These are phyloP conservation scores for Camellia lanceoleosa DNA, from an alignment of 148 eudicot genomes.

Conservation along the genomic window DNA sequence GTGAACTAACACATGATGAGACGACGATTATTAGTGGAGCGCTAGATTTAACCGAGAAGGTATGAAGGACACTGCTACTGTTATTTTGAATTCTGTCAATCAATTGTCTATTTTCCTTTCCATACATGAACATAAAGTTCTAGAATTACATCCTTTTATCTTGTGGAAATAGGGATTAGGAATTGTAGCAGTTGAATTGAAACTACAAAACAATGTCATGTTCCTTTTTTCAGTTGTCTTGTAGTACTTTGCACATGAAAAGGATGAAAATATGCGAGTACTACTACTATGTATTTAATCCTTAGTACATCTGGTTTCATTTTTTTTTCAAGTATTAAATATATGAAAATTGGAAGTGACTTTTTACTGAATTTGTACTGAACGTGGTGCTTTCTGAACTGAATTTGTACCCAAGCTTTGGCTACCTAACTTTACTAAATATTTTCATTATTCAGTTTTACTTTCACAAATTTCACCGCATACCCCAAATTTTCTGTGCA, in stretches of 20 bases:
- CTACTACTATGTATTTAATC: not conserved
- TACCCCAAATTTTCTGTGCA: not conserved
- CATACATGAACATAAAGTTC: not conserved
- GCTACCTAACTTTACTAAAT: not conserved
- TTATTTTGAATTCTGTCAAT: not conserved
- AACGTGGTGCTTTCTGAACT: not conserved
- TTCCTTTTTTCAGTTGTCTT: not conserved
- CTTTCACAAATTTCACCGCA: not conserved
- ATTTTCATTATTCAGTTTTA: not conserved
- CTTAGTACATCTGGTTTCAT: not conserved
- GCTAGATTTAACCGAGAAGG: constrained; percentile 70
- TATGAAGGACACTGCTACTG: constrained; percentile 11
- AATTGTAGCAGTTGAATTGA: not conserved
- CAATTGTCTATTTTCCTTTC: not conserved
- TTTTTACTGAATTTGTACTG: not conserved
- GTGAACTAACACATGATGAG: constrained; percentile 93
- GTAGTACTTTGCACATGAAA: not conserved
- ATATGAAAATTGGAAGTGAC: not conserved
- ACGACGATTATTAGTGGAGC: constrained; percentile 93
- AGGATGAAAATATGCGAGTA: constrained; percentile 1
- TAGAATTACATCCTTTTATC: not conserved
- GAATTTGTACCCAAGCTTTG: constrained; percentile 2
- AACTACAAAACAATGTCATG: not conserved
- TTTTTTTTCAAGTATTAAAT: not conserved
- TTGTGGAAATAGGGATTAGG: not conserved